Evolutionary conservation across 2,329 filamentous ascomycete genomes (phyloP).

Genomic region (Nemania bipapillata): DNA sequence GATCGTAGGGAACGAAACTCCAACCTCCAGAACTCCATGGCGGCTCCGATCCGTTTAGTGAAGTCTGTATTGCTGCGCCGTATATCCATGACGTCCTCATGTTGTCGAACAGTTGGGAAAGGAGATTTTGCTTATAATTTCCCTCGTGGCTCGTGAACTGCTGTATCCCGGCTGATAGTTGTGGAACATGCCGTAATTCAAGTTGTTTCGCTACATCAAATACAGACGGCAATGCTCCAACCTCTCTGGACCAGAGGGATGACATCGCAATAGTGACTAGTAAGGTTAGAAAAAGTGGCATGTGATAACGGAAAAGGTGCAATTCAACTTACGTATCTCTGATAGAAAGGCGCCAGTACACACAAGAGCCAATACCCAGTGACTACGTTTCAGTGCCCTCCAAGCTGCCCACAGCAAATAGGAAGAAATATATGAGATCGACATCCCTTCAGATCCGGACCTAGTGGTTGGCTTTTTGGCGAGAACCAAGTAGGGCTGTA

Average conservation of each 20-base stretch:
- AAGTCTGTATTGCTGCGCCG: slow-evolving; percentile 32
- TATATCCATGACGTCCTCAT: slow-evolving; percentile 40
- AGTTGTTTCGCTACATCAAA: slow-evolving; percentile 29
- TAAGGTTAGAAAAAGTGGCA: background rate
- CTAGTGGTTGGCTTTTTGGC: slow-evolving; percentile 28
- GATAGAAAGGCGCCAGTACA: slow-evolving; percentile 35
- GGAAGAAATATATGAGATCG: slow-evolving; percentile 33
- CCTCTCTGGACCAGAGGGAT: slow-evolving; percentile 29
- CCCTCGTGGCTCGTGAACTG: slow-evolving; percentile 21
- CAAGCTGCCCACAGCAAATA: slow-evolving; percentile 33
- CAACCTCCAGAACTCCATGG: slow-evolving; percentile 37
- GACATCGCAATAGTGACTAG: slow-evolving; percentile 40
- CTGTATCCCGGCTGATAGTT: slow-evolving; percentile 22
- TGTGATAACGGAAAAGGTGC: background rate
- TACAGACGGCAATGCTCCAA: slow-evolving; percentile 20
- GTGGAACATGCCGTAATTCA: slow-evolving; percentile 33
- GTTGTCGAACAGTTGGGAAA: slow-evolving; percentile 18
- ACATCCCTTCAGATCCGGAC: slow-evolving; percentile 27
- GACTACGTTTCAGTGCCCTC: slow-evolving; percentile 31
- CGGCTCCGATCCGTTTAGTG: slow-evolving; percentile 34
- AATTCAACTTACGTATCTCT: slow-evolving; percentile 34
- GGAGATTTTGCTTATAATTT: slow-evolving; percentile 6
- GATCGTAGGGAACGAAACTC: slow-evolving; percentile 35
- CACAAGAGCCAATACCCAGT: slow-evolving; percentile 33
- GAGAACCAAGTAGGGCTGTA: slow-evolving; percentile 36